phyloP scores from a whole-genome alignment of 2,329 filamentous ascomycete species.

The Sclerotinia minor region DNA sequence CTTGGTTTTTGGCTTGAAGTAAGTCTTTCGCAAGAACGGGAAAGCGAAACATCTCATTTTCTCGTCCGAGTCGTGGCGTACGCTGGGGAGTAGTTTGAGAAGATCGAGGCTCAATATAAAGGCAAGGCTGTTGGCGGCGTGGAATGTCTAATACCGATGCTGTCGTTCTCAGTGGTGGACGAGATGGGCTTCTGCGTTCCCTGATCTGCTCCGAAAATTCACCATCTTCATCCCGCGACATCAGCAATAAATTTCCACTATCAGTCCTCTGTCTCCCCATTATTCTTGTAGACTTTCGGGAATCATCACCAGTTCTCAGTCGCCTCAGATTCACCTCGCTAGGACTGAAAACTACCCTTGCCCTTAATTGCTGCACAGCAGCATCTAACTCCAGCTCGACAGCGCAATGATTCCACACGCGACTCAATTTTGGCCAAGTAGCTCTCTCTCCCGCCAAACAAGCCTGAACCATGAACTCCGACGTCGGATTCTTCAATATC shows the following conservation, averaged over 20 bases:
- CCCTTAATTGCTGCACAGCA: slow-evolving; percentile 67
- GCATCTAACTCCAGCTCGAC: slow-evolving; percentile 83
- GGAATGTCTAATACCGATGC: slow-evolving; percentile 30
- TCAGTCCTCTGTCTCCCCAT: slow-evolving; percentile 33
- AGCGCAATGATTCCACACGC: slow-evolving; percentile 82
- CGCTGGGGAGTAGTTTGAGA: slow-evolving; percentile 28
- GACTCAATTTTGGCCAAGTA: slow-evolving; percentile 86
- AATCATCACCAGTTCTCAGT: slow-evolving; percentile 32
- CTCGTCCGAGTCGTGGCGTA: slow-evolving; percentile 25
- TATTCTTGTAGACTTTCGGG: slow-evolving; percentile 24
- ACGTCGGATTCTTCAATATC: slow-evolving; percentile 79
- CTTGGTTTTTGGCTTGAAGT: slow-evolving; percentile 27
- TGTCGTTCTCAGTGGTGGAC: slow-evolving; percentile 33
- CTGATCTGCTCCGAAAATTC: slow-evolving; percentile 22
- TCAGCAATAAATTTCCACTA: slow-evolving; percentile 29
- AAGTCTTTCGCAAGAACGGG: slow-evolving; percentile 20
- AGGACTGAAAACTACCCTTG: slow-evolving; percentile 53
- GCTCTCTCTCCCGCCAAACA: slow-evolving; percentile 78
- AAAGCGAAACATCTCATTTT: slow-evolving; percentile 28
- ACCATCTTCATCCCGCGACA: slow-evolving; percentile 22
- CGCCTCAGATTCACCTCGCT: slow-evolving; percentile 40
- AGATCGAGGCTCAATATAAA: slow-evolving; percentile 26
- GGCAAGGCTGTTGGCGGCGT: slow-evolving; percentile 26
- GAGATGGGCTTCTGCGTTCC: slow-evolving; percentile 27
- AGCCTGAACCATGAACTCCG: slow-evolving; percentile 81